Percentiles rank a stretch among this genome's conserved stretches.
phyloP scores from a whole-genome alignment of 1,284 basidiomycete species.

The Trichosporon inkin region DNA sequence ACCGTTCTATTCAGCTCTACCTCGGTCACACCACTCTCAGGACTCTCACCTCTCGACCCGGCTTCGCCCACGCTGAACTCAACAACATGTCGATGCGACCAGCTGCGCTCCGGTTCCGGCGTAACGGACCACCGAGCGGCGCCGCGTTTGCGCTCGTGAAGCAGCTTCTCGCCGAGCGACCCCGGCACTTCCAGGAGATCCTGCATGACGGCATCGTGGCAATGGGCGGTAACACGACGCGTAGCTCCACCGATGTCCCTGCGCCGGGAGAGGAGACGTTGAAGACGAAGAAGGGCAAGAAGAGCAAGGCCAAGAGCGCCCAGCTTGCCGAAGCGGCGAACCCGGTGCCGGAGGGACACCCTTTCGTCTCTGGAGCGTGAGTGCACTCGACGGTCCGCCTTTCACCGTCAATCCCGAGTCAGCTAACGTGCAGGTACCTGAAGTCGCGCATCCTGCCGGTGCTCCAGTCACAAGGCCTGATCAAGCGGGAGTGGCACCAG shows the following conservation, averaged over 20 bases:
- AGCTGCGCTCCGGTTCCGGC: neutral
- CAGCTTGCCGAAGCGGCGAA: slow-evolving; percentile 7
- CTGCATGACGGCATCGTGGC: slow-evolving; percentile 28
- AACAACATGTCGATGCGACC: neutral
- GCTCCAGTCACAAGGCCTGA: slow-evolving; percentile 36
- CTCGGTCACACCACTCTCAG: neutral
- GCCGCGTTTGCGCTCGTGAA: slow-evolving; percentile 38
- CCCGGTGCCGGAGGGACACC: slow-evolving; percentile 36
- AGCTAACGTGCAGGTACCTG: slow-evolving; percentile 33
- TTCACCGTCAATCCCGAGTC: neutral
- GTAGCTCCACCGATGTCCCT: neutral
- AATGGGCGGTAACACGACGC: neutral
- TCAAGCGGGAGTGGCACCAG: slow-evolving; percentile 24
- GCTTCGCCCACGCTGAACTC: neutral
- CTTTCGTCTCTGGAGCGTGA: slow-evolving; percentile 41
- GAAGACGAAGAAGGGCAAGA: neutral
- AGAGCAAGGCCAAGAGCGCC: slow-evolving; percentile 15
- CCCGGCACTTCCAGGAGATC: slow-evolving; percentile 39
- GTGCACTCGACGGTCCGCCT: slow-evolving; percentile 12
- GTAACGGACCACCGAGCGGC: slow-evolving; percentile 13
- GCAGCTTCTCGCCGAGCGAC: slow-evolving; percentile 28
- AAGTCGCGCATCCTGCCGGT: slow-evolving; percentile 42
- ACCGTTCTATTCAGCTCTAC: neutral
- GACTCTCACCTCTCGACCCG: neutral
- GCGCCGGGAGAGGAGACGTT: neutral